These are phyloP conservation scores for Iris macrosiphon DNA, from an alignment of 106 monocot genomes.

Conservation along the genomic window DNA sequence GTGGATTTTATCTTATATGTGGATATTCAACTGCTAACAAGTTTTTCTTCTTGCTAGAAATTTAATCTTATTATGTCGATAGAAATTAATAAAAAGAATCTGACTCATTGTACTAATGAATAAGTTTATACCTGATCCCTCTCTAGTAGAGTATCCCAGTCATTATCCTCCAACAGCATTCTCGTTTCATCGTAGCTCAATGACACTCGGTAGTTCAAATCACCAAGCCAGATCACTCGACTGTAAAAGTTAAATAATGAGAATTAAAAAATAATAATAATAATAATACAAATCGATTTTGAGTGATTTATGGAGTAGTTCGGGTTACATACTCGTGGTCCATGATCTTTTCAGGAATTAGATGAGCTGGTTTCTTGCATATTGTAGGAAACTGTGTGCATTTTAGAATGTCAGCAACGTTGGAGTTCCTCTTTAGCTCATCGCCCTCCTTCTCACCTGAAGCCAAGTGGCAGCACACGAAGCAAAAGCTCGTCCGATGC, in stretches of 20 bases:
- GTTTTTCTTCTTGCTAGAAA: no score
- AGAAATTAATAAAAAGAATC: no score
- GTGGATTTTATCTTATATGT: no score
- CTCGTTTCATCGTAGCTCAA: slow-evolving; percentile 64
- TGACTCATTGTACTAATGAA: no score
- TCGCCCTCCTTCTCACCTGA: slow-evolving; percentile 98
- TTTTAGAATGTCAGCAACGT: slow-evolving; percentile 86
- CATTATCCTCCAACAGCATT: slow-evolving; percentile 56
- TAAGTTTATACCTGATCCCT: slow-evolving; percentile 61
- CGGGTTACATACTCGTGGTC: slow-evolving; percentile 74
- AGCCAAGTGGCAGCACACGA: slow-evolving; percentile 90
- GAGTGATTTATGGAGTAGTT: background rate
- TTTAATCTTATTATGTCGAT: no score
- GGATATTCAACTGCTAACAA: no score
- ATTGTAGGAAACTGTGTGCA: slow-evolving; percentile 70
- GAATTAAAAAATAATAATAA: background rate
- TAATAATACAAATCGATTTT: background rate
- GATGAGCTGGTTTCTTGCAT: slow-evolving; percentile 55
- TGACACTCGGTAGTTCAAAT: slow-evolving; percentile 72
- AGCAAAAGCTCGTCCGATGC: slow-evolving; percentile 72
- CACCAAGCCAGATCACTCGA: slow-evolving; percentile 84
- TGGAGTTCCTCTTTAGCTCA: slow-evolving; percentile 81
- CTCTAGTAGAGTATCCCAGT: slow-evolving; percentile 80
- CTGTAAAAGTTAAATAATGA: slow-evolving; percentile 17
- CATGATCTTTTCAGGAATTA: slow-evolving; percentile 68